These are phyloP conservation scores for Tylopilus orsonianus DNA, from an alignment of 1,284 basidiomycete species.

Conservation along the genomic window DNA sequence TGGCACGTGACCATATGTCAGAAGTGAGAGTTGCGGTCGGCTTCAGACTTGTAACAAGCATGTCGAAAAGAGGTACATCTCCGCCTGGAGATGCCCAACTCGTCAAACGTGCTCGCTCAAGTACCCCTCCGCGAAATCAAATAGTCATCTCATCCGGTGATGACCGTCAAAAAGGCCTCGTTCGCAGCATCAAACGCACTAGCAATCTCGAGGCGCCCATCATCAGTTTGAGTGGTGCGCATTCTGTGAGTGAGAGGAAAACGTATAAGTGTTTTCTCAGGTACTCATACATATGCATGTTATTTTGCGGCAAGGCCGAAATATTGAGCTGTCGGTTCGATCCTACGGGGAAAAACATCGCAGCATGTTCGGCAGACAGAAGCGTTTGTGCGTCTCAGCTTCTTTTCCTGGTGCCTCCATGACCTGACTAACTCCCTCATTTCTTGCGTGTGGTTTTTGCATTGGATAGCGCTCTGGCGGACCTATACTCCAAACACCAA, in stretches of 20 bases:
- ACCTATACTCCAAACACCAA: slow-evolving; percentile 82
- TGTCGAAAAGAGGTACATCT: slow-evolving; percentile 68
- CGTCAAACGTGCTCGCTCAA: slow-evolving; percentile 63
- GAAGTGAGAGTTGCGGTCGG: no score
- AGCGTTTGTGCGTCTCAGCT: slow-evolving; percentile 62
- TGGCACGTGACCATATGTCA: slow-evolving; percentile 11
- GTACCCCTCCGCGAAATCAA: slow-evolving; percentile 62
- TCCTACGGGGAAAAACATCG: slow-evolving; percentile 79
- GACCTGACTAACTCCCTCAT: not conserved
- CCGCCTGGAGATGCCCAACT: slow-evolving; percentile 54
- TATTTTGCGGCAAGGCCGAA: slow-evolving; percentile 54
- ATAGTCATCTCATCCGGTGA: slow-evolving; percentile 72
- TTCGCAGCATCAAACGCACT: slow-evolving; percentile 76
- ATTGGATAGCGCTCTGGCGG: slow-evolving; percentile 65
- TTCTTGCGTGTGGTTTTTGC: slow-evolving; percentile 3
- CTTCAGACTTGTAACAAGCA: slow-evolving; percentile 34
- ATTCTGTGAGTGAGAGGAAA: slow-evolving; percentile 50
- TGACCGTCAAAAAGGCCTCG: slow-evolving; percentile 69
- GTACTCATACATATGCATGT: not conserved
- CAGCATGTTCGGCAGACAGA: slow-evolving; percentile 79
- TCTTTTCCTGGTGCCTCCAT: not conserved
- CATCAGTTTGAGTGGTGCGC: slow-evolving; percentile 73
- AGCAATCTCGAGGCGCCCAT: slow-evolving; percentile 80
- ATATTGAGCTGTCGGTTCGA: slow-evolving; percentile 80
- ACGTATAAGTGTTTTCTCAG: slow-evolving; percentile 3